Evolutionary conservation across 768 basidiomycete genomes (phyloP).

Genomic region (Auriscalpium vulgare): DNA sequence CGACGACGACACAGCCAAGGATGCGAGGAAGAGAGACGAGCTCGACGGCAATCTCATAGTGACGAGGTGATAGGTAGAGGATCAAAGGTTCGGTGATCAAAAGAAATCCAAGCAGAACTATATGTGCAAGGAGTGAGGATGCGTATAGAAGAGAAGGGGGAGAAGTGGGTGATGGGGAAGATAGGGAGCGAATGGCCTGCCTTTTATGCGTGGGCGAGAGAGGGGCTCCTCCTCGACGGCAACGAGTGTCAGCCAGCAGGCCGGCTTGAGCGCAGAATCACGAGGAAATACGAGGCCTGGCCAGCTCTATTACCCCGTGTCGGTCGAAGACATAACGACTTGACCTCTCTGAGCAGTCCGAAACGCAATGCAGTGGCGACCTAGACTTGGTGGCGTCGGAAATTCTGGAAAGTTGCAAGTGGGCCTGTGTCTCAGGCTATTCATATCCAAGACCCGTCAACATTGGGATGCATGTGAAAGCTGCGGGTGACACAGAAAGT

Average conservation of each 20-base stretch:
- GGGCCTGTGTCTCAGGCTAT: no score
- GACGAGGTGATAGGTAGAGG: slow-evolving; percentile 3
- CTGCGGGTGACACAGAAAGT: no score
- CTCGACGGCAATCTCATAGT: slow-evolving; percentile 24
- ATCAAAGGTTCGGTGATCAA: slow-evolving; percentile 2
- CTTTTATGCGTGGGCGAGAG: neutral
- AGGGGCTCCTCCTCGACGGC: no score
- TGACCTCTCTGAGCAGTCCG: no score
- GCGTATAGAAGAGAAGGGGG: neutral
- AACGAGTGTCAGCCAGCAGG: neutral
- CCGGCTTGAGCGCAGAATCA: neutral
- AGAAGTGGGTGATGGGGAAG: neutral
- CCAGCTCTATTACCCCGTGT: neutral
- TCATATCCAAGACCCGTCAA: no score
- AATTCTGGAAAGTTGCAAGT: no score
- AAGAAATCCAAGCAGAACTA: slow-evolving; percentile 13
- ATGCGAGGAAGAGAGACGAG: slow-evolving; percentile 26
- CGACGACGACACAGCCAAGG: slow-evolving; percentile 23
- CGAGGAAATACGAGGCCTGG: no score
- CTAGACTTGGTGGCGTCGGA: no score
- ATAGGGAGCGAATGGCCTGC: neutral
- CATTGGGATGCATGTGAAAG: no score
- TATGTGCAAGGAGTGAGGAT: slow-evolving; percentile 12
- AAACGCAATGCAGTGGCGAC: neutral
- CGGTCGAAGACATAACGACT: neutral